Evolutionary conservation across 805 yeast genomes (phyloP).

Genomic region (Tetrapisispora arboricola): DNA sequence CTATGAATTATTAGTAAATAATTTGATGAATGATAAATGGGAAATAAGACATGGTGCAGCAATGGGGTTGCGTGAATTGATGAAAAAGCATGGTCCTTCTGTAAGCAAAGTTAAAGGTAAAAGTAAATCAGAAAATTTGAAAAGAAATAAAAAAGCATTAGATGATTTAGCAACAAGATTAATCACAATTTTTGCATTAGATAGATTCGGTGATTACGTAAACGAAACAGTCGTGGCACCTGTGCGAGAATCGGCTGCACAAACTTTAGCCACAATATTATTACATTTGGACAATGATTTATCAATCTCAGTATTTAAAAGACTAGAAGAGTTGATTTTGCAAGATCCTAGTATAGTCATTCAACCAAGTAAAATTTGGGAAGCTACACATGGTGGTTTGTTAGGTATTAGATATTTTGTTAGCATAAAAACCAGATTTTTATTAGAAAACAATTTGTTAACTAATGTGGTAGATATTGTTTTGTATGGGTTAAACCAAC

Average conservation of each 20-base stretch:
- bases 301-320: constrained; percentile 52
- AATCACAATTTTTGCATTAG: constrained; percentile 80
- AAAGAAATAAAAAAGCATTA: constrained; percentile 54
- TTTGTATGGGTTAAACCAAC: constrained; percentile 65
- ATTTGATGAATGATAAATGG: constrained; percentile 81
- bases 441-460: constrained; percentile 45
- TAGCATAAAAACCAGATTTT: constrained; percentile 73
- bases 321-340: constrained; percentile 56
- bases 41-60: constrained; percentile 95
- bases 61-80: constrained; percentile 70
- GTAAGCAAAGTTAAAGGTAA: constrained; percentile 74
- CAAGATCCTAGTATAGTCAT: constrained; percentile 35
- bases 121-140: constrained; percentile 49
- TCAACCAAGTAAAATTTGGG: constrained; percentile 56
- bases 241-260: constrained; percentile 93
- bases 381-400: constrained; percentile 97
- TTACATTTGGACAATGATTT: constrained; percentile 52
- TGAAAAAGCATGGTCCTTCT: constrained; percentile 68
- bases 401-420: constrained; percentile 87
- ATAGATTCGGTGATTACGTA: constrained; percentile 93
- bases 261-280: constrained; percentile 79
- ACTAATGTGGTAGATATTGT: constrained; percentile 76
- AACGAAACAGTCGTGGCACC: constrained; percentile 98
- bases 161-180: constrained; percentile 84
- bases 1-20: constrained; percentile 68